phyloP scores from a whole-genome alignment of 2,329 filamentous ascomycete genomes.

The Colletotrichum godetiae region DNA sequence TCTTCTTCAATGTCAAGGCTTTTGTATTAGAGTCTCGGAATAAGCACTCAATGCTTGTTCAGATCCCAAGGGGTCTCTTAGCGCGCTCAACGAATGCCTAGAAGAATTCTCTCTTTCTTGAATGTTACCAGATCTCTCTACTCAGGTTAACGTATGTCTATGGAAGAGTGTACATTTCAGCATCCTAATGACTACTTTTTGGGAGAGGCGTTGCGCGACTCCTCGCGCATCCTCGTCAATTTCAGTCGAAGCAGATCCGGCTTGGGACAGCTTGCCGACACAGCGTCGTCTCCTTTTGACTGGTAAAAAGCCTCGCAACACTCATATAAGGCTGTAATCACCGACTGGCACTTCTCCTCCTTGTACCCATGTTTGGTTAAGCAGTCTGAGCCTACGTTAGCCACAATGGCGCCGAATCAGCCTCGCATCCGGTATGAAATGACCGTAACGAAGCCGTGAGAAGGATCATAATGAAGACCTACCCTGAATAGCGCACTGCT shows the following conservation, averaged over 20 bases:
- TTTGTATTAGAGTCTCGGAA: conserved; percentile 99
- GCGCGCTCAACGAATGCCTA: conserved; percentile 99
- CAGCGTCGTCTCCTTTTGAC: conserved; percentile 79
- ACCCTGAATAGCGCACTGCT: conserved; percentile 94
- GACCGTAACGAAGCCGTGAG: not conserved
- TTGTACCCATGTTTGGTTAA: conserved; percentile 86
- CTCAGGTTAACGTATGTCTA: conserved; percentile 56
- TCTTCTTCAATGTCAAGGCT: conserved; percentile 83
- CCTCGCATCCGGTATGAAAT: not conserved
- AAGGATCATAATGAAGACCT: conserved; percentile 33
- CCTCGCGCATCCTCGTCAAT: conserved; percentile 77
- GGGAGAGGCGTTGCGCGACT: conserved; percentile 40
- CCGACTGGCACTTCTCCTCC: conserved; percentile 81
- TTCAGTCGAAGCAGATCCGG: conserved; percentile 83
- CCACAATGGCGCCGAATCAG: not conserved
- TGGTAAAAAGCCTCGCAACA: conserved; percentile 93
- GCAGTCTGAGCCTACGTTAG: conserved; percentile 71
- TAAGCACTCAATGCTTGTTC: conserved; percentile 92
- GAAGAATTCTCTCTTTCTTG: conserved; percentile 81
- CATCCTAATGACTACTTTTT: not conserved
- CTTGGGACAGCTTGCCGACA: conserved; percentile 87
- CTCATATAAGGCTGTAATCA: conserved; percentile 89
- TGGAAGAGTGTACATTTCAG: conserved; percentile 60
- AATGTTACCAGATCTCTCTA: conserved; percentile 71
- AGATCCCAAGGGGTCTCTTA: conserved; percentile 83